phyloP scores from a whole-genome alignment of 768 basidiomycete species.

The Mycena rebaudengoi region DNA sequence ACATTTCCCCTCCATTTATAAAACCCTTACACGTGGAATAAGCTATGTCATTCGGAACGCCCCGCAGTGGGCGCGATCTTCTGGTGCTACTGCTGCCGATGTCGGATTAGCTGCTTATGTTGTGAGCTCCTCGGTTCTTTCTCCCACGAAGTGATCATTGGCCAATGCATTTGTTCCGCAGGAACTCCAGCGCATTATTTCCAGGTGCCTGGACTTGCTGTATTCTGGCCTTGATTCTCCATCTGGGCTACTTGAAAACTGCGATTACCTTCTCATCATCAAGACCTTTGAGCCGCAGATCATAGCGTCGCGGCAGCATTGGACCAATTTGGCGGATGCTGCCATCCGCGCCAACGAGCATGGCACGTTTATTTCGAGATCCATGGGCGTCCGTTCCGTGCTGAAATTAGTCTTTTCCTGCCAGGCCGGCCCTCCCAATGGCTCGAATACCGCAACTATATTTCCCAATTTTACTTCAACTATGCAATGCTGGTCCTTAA shows the following conservation, averaged over 20 bases:
- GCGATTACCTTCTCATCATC: slow-evolving; percentile 86
- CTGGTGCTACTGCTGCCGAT: slow-evolving; percentile 72
- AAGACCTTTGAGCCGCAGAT: slow-evolving; percentile 87
- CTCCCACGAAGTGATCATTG: background rate
- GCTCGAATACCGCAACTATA: slow-evolving; percentile 56
- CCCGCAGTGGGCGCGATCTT: slow-evolving; percentile 74
- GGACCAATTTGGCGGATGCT: slow-evolving; percentile 51
- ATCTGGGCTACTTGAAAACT: slow-evolving; percentile 84
- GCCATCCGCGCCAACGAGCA: slow-evolving; percentile 38
- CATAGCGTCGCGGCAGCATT: slow-evolving; percentile 61
- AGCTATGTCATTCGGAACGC: slow-evolving; percentile 91
- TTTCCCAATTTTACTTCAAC: slow-evolving; percentile 80
- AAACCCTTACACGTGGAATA: slow-evolving; percentile 23
- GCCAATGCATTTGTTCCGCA: slow-evolving; percentile 34
- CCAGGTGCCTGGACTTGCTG: slow-evolving; percentile 88
- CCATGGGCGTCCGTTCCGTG: background rate
- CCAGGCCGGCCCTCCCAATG: slow-evolving; percentile 36
- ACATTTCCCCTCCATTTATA: slow-evolving; percentile 9
- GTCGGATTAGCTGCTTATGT: slow-evolving; percentile 77
- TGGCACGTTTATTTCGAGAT: slow-evolving; percentile 25
- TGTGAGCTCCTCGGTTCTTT: slow-evolving; percentile 50
- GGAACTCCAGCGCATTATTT: slow-evolving; percentile 91
- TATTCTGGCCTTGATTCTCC: slow-evolving; percentile 83
- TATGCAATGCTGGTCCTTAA: slow-evolving; percentile 91
- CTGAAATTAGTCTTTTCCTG: background rate